Evolutionary conservation across 192 early-diverging fungal genomes (phyloP), one percentile per base, ranked within the genome.

Genomic region (Linnemannia elongata): DNA sequence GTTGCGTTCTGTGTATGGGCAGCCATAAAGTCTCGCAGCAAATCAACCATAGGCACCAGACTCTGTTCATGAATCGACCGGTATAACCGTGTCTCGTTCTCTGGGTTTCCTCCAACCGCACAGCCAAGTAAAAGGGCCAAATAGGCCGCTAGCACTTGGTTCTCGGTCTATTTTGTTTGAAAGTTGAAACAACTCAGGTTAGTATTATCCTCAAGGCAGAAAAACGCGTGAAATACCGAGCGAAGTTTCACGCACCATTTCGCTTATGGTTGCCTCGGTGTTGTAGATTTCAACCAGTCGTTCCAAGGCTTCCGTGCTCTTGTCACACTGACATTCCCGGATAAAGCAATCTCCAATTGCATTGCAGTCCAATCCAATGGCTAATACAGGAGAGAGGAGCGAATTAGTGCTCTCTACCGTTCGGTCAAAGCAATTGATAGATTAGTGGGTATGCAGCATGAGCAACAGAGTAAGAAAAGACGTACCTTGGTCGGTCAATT

Each of bases 241-340:
- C 15, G 13, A 52, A 22, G 47, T 35, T n/a, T 47, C 10, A 39
- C 60, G 41, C 79, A 78, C 79, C 85, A 78, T 66, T 63, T 87
- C 85, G 63, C 79, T 81, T 13, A 87, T 71, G 45, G 72, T 60
- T 24, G 63, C 76, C n/a, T 87, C 85, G 27, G 66, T 71, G 39
- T 87, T 87, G 42, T 87, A 87, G 18, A 87, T 75, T 3, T 81
- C 85, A 6, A 81, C 85, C 3, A 87, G 73, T 18, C 80, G 75
- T 73, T 87, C 85, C 70, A 87, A 47, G 3, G 76, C 79, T 3
- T 87, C 79, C 5, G 44, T 38, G 57, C 76, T 81, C 42, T 81
- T 77, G n/a, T 78, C 79, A 38, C 85, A 87, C n/a, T 7, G 41
- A 30, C 85, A 87, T 66, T 78, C 69, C 39, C 44, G 36, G 55